Percentiles rank a stretch among this genome's conserved stretches.
Evolutionary conservation across 2,329 filamentous ascomycete genomes (phyloP).

Genomic region (Lasiodiplodia hormozganensis): DNA sequence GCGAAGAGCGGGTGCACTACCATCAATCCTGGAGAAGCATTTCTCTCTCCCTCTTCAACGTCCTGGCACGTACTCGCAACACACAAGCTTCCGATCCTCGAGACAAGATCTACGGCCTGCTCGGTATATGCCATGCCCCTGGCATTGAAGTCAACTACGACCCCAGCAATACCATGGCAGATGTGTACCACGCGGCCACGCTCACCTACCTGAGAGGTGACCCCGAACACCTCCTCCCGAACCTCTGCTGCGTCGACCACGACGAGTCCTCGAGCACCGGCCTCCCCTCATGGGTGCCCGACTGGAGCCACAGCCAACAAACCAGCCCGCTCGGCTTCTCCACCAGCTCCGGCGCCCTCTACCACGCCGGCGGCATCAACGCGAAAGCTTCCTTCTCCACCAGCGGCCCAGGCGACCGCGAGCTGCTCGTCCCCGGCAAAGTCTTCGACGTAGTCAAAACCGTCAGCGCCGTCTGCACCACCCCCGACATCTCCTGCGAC

Average conservation of each 20-base stretch:
- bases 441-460: no score
- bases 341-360: conserved; percentile 35
- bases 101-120: conserved; percentile 39
- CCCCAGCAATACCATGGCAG: neutral
- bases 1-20: conserved; percentile 31
- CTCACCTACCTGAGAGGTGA: conserved; percentile 20
- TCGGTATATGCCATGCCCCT: conserved; percentile 33
- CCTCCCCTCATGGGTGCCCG: conserved; percentile 38
- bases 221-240: conserved; percentile 27
- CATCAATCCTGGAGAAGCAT: neutral
- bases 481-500: conserved; percentile 33
- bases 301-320: conserved; percentile 35
- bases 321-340: conserved; percentile 36
- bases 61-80: conserved; percentile 35
- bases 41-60: conserved; percentile 22
- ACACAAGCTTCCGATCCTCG: conserved; percentile 35
- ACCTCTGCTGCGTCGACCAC: conserved; percentile 37
- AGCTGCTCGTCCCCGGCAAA: neutral
- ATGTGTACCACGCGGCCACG: neutral
- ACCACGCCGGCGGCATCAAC: conserved; percentile 31
- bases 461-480: neutral
- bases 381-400: neutral
- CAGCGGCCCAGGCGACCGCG: accelerated
- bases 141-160: conserved; percentile 34
- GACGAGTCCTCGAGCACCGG: conserved; percentile 8